Evolutionary conservation across 192 early-diverging fungal genomes (phyloP).

Genomic region (Pilaira anomala): DNA sequence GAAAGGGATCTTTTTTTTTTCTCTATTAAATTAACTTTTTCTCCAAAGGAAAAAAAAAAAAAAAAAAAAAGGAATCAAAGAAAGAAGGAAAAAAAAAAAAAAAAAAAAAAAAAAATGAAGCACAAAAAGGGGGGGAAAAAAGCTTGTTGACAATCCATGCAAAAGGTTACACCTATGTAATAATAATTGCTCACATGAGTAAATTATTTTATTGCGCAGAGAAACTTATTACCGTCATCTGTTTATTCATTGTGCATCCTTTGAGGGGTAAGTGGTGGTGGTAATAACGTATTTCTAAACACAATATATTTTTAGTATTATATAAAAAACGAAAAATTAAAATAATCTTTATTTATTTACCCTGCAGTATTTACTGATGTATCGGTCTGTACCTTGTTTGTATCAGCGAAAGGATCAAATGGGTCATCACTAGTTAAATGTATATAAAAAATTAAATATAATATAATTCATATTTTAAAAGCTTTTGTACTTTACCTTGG

Average conservation of each 20-base stretch:
- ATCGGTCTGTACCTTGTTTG: constrained; percentile 4
- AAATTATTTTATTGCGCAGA: not conserved
- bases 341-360: not conserved
- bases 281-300: not conserved
- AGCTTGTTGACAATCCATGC: constrained; percentile 18
- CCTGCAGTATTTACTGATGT: not conserved
- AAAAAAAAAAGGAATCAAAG: not conserved
- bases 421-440: not conserved
- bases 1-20: not conserved
- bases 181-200: not conserved
- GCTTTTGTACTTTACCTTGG: constrained; percentile 7
- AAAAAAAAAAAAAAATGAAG: not conserved
- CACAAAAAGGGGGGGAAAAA: no score
- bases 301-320: not conserved
- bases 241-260: constrained; percentile 20
- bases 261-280: constrained; percentile 21
- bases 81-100: not conserved
- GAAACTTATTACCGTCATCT: constrained; percentile 14
- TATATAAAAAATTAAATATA: not conserved
- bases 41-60: constrained; percentile 14
- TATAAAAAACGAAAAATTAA: not conserved
- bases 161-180: constrained; percentile 11
- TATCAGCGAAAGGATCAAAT: constrained; percentile 18
- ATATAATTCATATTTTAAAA: no score
- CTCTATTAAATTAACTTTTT: no score